These are phyloP conservation scores for Sphaerostilbella broomeana DNA, from an alignment of 2,329 filamentous ascomycete genomes.

Conservation along the genomic window DNA sequence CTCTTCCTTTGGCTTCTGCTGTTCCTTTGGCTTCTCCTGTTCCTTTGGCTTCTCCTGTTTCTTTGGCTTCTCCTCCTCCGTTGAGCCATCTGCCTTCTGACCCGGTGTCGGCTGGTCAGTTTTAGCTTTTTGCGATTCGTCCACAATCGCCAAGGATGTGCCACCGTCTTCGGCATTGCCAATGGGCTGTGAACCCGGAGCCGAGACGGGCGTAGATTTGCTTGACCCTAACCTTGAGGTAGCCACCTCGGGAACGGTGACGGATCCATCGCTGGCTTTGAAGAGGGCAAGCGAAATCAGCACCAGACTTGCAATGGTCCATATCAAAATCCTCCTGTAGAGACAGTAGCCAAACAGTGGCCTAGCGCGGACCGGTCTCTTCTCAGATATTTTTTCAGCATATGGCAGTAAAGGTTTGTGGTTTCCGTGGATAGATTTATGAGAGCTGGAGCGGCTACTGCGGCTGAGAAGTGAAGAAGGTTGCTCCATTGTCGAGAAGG, in stretches of 20 bases:
- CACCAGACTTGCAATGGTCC: constrained; percentile 37
- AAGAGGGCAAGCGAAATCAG: constrained; percentile 37
- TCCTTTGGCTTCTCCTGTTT: not conserved
- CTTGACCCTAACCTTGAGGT: not conserved
- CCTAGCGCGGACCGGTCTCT: constrained; percentile 36
- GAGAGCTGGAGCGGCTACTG: constrained; percentile 31
- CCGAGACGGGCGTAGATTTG: not conserved
- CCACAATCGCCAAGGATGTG: constrained; percentile 8
- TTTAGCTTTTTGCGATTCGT: constrained; percentile 9
- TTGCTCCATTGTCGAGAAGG: constrained; percentile 21
- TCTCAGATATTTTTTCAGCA: constrained; percentile 25
- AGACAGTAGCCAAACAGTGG: constrained; percentile 45
- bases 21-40: not conserved
- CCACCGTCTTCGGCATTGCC: constrained; percentile 7
- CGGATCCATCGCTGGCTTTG: constrained; percentile 22
- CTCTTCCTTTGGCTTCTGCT: not conserved
- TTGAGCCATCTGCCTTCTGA: constrained; percentile 4
- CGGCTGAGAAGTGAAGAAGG: constrained; percentile 26
- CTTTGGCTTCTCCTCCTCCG: not conserved
- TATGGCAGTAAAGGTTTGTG: constrained; percentile 30
- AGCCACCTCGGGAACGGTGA: constrained; percentile 10
- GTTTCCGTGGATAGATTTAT: constrained; percentile 24
- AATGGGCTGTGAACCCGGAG: constrained; percentile 2
- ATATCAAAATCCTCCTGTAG: constrained; percentile 46
- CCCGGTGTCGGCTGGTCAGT: not conserved